Conservation (phyloP, 163 green algal genomes). For the Scenedesmus sp. region DNA sequence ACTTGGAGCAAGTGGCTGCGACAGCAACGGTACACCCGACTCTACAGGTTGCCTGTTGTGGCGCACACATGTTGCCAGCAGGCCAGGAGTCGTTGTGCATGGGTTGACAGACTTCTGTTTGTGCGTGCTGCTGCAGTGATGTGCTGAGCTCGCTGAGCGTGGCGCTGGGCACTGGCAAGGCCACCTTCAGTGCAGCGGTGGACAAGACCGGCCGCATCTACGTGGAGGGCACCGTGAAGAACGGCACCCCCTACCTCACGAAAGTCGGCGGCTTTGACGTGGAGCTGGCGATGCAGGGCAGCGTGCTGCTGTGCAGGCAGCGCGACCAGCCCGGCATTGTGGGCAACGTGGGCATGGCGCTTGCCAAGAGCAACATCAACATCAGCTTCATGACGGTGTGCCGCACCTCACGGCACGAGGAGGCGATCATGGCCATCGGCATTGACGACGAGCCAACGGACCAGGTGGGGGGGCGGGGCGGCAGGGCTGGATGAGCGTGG, state of each 20-base stretch:
- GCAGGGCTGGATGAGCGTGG: not conserved
- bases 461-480: slow-evolving; percentile 20
- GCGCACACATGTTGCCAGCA: too few relatives aligned
- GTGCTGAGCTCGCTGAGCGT: slow-evolving; percentile 86
- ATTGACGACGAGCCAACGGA: slow-evolving; percentile 79
- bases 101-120: not conserved
- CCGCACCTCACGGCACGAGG: slow-evolving; percentile 66
- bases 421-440: slow-evolving; percentile 96
- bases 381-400: slow-evolving; percentile 95
- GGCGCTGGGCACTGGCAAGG: slow-evolving; percentile 71
- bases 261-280: slow-evolving; percentile 83
- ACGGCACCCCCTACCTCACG: slow-evolving; percentile 85
- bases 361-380: slow-evolving; percentile 88
- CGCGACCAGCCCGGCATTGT: slow-evolving; percentile 96
- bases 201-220: slow-evolving; percentile 79
- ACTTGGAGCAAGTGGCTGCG: too few relatives aligned
- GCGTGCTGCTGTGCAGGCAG: slow-evolving; percentile 91
- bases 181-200: slow-evolving; percentile 83
- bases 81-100: too few relatives aligned
- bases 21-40: too few relatives aligned
- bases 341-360: slow-evolving; percentile 80
- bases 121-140: slow-evolving; percentile 55
- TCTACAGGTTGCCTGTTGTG: too few relatives aligned
- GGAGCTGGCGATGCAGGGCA: slow-evolving; percentile 82
- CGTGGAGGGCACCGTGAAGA: slow-evolving; percentile 87